Conservation (phyloP, 768 basidiomycete species). For the Galerina marginata region DNA sequence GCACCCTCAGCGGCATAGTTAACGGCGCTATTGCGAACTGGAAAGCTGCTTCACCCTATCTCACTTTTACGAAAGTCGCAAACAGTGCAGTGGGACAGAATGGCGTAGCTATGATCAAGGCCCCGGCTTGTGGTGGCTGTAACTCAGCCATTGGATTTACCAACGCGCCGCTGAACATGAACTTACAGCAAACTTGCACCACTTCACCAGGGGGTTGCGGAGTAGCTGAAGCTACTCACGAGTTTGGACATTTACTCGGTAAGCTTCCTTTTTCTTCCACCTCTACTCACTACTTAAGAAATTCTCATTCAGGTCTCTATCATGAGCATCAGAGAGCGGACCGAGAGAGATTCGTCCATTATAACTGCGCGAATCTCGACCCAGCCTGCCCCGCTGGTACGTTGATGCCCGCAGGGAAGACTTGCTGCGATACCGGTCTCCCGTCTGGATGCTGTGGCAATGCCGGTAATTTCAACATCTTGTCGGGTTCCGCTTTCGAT, state of each 20-base stretch:
- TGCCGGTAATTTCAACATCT: neutral
- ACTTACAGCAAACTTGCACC: constrained; percentile 1
- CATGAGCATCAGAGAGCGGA: constrained; percentile 7
- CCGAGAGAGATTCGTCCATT: constrained; percentile 1
- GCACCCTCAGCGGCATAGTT: neutral
- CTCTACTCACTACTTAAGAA: neutral
- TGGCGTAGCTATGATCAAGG: neutral
- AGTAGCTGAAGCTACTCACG: neutral
- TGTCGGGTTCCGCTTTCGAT: neutral
- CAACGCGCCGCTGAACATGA: neutral
- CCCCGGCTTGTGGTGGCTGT: neutral
- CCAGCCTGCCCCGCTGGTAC: neutral
- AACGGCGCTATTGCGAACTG: neutral
- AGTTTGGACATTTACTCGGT: constrained; percentile 5
- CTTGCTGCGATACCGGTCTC: constrained; percentile 1
- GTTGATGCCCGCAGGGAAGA: constrained; percentile 1
- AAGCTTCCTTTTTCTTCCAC: neutral
- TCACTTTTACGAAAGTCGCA: neutral
- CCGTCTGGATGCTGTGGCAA: neutral
- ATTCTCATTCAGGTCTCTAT: neutral
- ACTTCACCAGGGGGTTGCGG: neutral
- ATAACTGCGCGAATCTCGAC: constrained; percentile 3
- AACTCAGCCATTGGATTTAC: neutral
- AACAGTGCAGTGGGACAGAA: neutral
- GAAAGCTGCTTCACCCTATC: neutral